Evolutionary conservation across 192 early-diverging fungal species (phyloP).

Genomic region (Kappamyces sp.): DNA sequence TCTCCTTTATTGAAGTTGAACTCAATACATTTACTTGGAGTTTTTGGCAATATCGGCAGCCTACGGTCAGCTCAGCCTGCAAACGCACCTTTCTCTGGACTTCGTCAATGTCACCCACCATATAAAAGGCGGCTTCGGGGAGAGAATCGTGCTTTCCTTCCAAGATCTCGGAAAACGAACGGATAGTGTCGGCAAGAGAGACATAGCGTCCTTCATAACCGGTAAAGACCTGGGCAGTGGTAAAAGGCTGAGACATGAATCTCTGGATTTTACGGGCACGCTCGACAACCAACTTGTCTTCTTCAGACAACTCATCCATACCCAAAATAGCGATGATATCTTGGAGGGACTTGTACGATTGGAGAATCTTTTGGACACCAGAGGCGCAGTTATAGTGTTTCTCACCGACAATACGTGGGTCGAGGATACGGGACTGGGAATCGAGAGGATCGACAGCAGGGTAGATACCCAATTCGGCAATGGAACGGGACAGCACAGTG

Average conservation of each 20-base stretch:
- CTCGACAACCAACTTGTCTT: constrained; percentile 97
- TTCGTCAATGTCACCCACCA: constrained; percentile 95
- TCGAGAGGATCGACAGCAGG: constrained; percentile 97
- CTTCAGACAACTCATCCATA: constrained; percentile 99
- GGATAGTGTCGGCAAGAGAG: constrained; percentile 77
- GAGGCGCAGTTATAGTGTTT: constrained; percentile 94
- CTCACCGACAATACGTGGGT: constrained; percentile 92
- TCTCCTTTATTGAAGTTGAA: neutral
- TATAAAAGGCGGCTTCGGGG: constrained; percentile 96
- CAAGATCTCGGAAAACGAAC: constrained; percentile 95
- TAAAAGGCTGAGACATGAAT: constrained; percentile 99
- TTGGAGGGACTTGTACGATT: constrained; percentile 98
- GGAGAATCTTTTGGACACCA: constrained; percentile 90
- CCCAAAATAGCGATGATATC: constrained; percentile 99
- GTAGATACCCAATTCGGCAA: constrained; percentile 99
- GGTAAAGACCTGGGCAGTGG: constrained; percentile 94
- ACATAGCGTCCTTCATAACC: constrained; percentile 96
- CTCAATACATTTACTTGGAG: constrained; percentile 19
- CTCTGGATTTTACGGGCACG: constrained; percentile 99
- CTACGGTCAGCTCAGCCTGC: constrained; percentile 5
- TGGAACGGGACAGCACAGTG: constrained; percentile 97
- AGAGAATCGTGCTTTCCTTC: constrained; percentile 94
- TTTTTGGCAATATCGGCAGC: constrained; percentile 75
- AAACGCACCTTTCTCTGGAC: constrained; percentile 60
- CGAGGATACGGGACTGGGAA: constrained; percentile 96